Evolutionary conservation across 495 filamentous ascomycete species (phyloP).

Genomic region (Viridothelium virens): DNA sequence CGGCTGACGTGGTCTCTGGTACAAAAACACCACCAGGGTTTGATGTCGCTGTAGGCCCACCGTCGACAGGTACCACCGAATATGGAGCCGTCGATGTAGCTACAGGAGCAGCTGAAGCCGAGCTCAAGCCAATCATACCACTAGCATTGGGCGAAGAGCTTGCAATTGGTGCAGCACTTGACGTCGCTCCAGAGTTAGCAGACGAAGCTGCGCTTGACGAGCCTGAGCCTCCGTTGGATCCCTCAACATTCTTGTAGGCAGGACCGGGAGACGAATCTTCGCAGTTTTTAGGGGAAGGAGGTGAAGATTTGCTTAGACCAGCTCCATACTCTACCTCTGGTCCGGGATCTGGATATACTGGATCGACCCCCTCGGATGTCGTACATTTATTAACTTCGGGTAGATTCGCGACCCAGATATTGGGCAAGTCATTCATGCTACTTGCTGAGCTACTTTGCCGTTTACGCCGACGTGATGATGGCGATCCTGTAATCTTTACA

Average conservation of each 20-base stretch:
- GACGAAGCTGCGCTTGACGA: background rate
- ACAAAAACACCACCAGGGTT: background rate
- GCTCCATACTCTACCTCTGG: slow-evolving; percentile 43
- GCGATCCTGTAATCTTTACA: slow-evolving; percentile 42
- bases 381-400: slow-evolving; percentile 39
- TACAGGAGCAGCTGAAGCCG: background rate
- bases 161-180: background rate
- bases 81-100: background rate
- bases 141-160: background rate
- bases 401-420: slow-evolving; percentile 54
- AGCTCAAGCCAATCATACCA: background rate
- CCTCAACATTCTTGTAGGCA: background rate
- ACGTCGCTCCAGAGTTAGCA: background rate
- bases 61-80: background rate
- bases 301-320: slow-evolving; percentile 22
- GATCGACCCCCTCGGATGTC: slow-evolving; percentile 49
- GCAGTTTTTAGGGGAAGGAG: slow-evolving; percentile 15
- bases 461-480: slow-evolving; percentile 27
- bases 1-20: background rate
- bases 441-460: slow-evolving; percentile 18
- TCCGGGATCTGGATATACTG: slow-evolving; percentile 68
- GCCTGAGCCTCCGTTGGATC: background rate
- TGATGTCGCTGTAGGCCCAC: background rate
- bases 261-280: slow-evolving; percentile 8
- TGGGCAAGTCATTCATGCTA: slow-evolving; percentile 46